A percentile compares a stretch with the other conserved stretches of the same genome.
Evolutionary conservation across 495 filamentous ascomycete genomes (phyloP).

Genomic region (Neurospora sp.): DNA sequence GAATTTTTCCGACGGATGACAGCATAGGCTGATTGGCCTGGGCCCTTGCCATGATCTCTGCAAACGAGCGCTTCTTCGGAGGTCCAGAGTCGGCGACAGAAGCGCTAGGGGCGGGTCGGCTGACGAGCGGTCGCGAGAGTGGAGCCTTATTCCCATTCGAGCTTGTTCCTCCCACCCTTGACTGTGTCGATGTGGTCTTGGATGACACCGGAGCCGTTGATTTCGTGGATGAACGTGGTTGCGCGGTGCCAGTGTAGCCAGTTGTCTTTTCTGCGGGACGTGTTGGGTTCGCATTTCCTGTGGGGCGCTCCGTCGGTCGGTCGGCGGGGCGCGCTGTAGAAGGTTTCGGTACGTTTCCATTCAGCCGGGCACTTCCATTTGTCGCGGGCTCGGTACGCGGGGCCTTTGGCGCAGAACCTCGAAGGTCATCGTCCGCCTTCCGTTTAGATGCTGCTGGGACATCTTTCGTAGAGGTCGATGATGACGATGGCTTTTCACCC

Average conservation of each 20-base stretch:
- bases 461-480: constrained; percentile 20
- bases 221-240: not conserved
- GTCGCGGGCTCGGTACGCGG: constrained; percentile 15
- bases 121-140: constrained; percentile 9
- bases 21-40: constrained; percentile 41
- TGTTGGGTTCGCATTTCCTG: constrained; percentile 5
- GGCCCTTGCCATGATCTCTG: constrained; percentile 59
- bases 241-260: constrained; percentile 9
- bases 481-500: constrained; percentile 32
- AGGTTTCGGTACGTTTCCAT: constrained; percentile 8
- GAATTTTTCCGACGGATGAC: constrained; percentile 42
- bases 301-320: not conserved
- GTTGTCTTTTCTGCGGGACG: not conserved
- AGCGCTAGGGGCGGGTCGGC: constrained; percentile 5
- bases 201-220: not conserved
- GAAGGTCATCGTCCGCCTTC: constrained; percentile 41
- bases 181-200: not conserved
- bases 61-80: constrained; percentile 57
- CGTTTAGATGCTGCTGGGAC: constrained; percentile 30
- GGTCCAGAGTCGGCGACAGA: constrained; percentile 19
- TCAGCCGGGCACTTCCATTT: constrained; percentile 8
- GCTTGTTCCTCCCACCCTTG: constrained; percentile 1
- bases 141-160: constrained; percentile 5
- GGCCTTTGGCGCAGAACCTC: constrained; percentile 18
- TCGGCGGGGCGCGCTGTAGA: not conserved